Conservation (phyloP, 768 basidiomycete genomes). For the Tylopilus vinaceipallidus region DNA sequence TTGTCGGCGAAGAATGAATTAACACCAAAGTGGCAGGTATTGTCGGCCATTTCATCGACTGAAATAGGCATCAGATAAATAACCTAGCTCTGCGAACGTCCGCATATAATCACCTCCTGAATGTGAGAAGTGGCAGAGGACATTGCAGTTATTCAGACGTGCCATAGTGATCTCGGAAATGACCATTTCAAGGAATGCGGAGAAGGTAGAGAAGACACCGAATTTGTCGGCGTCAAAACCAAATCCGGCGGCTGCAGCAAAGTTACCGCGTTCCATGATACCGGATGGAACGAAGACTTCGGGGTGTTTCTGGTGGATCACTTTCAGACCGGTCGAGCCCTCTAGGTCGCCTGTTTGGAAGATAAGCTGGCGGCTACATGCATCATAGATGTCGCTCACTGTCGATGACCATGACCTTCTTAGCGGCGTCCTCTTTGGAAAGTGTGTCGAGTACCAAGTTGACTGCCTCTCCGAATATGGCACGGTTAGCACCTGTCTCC, state of each 20-base stretch:
- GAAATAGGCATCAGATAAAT: not conserved
- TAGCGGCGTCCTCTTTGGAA: conserved; percentile 70
- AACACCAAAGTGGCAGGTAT: conserved; percentile 66
- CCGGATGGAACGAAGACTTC: conserved; percentile 86
- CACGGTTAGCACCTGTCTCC: conserved; percentile 77
- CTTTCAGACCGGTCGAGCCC: conserved; percentile 86
- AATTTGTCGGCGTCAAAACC: conserved; percentile 81
- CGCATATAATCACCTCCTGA: conserved; percentile 60
- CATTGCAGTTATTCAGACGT: conserved; percentile 85
- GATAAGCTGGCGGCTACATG: not conserved
- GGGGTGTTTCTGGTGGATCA: conserved; percentile 86
- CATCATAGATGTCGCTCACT: conserved; percentile 41
- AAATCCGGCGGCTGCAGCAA: conserved; percentile 83
- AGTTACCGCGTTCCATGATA: conserved; percentile 85
- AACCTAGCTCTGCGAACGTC: not conserved
- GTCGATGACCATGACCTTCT: conserved; percentile 86
- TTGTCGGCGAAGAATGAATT: conserved; percentile 90
- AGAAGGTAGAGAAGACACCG: conserved; percentile 89
- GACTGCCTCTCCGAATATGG: conserved; percentile 83
- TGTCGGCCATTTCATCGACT: conserved; percentile 74
- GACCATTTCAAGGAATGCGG: conserved; percentile 90
- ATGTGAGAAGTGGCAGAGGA: conserved; percentile 87
- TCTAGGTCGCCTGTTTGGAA: conserved; percentile 67
- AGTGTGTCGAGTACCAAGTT: conserved; percentile 72
- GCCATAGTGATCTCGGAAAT: conserved; percentile 91